Evolutionary conservation across 352 stramenopile genomes (phyloP), one percentile per base, ranked within the genome.

Genomic region (Phytopythium sindhum): DNA sequence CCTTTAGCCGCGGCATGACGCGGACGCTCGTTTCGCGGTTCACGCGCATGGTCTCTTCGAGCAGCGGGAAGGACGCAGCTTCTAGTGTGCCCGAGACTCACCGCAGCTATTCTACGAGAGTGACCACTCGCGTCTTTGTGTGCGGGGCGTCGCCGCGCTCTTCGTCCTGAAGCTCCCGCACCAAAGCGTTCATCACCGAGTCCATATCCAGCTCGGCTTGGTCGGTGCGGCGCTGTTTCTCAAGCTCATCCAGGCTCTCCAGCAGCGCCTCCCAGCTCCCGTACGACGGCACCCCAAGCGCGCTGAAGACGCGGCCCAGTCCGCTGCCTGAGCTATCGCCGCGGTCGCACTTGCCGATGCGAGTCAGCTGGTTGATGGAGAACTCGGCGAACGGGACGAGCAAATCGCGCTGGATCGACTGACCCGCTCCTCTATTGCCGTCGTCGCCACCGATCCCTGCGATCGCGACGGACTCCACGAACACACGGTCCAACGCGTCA

Each of bases 351-450:
- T 2, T 26, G n/a, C 17, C 23, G 44, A 51, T 8, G 17, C 21
- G 65, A 2, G 56, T 64, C 2, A 81, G 57, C 54, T 74, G 71
- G 42, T 74, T 72, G 64, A 80, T 78, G 45, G 77, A 74, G 15
- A 84, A 69, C 14, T 78, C 66, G 8, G 75, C 58, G 31, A 76
- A 74, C 1, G 75, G 66, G 29, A 76, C 42, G 7, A 57, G 54
- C 19, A 66, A 41, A 12, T 57, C 29, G 8, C 51, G 52, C 9
- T 45, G 63, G 5, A 51, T 45, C 17, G 62, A 14, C 11, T 63
- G 41, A 19, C 29, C 19, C 23, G 10, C 2, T 47, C 7, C 54
- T 19, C 29, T 7, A 3, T 21, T 31, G 11, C 11, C 23, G 26
- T 59, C 54, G 33, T 23, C 9, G 24, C 31, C 26, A 10, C 24